Conservation (phyloP, 75 land plant genomes). For the Pinus tabuliformis region DNA sequence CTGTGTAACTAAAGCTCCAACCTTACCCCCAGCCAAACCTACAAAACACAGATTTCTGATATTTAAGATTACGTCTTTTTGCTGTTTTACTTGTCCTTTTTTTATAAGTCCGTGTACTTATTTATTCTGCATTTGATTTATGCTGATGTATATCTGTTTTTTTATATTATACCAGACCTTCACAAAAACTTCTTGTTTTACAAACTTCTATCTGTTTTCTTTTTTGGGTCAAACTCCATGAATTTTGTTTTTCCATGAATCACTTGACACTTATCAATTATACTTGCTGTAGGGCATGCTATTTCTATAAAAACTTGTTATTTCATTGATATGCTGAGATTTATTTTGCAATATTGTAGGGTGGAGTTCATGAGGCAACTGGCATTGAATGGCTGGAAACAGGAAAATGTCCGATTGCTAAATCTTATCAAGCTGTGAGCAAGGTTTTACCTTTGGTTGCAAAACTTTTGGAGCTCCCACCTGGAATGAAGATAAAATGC, state of each 20-base stretch:
- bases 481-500: conserved; percentile 77
- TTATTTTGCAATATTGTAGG: conserved; percentile 8
- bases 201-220: not conserved
- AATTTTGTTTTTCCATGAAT: not conserved
- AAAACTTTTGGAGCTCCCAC: conserved; percentile 66
- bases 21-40: not conserved
- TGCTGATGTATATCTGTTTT: not conserved
- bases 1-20: too few species aligned
- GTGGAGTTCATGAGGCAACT: conserved; percentile 62
- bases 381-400: conserved; percentile 91
- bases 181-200: not conserved
- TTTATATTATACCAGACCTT: not conserved
- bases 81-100: not conserved
- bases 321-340: too few species aligned
- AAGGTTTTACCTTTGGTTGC: conserved; percentile 84
- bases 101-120: not conserved
- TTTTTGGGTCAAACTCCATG: not conserved
- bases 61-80: not conserved
- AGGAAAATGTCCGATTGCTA: conserved; percentile 97
- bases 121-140: not conserved
- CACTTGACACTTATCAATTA: too few species aligned
- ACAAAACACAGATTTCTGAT: not conserved
- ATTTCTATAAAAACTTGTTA: too few species aligned
- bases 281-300: too few species aligned
- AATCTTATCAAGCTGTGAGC: conserved; percentile 88